These are phyloP conservation scores for Sporothrix globosa DNA, from an alignment of 2,329 filamentous ascomycete species.

Conservation along the genomic window DNA sequence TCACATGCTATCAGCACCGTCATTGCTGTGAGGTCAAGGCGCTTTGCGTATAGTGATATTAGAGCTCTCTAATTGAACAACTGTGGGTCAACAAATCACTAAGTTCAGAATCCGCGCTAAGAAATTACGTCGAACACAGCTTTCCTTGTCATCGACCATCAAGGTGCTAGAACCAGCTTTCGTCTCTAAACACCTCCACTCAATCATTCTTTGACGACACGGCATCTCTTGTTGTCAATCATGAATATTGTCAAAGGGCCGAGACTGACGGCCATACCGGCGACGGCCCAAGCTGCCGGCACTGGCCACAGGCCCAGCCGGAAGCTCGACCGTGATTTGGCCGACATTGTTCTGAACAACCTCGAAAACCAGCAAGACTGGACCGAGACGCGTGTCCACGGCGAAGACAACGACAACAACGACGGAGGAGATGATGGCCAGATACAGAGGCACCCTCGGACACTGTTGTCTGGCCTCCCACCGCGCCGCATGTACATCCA, in stretches of 20 bases:
- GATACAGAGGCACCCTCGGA: conserved; percentile 51
- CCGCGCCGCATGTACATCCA: conserved; percentile 75
- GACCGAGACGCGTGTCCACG: conserved; percentile 63
- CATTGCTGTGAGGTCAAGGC: too few relatives aligned
- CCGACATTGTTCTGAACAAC: conserved; percentile 68
- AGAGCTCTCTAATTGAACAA: not conserved
- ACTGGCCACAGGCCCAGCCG: not conserved
- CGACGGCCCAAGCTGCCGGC: not conserved
- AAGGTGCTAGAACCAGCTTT: not conserved
- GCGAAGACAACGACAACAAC: conserved; percentile 40
- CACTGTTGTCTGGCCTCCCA: conserved; percentile 72
- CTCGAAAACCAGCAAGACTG: conserved; percentile 77
- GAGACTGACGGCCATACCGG: not conserved
- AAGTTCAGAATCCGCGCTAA: conserved; percentile 5
- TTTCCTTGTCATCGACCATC: not conserved
- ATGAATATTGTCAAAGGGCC: conserved; percentile 7
- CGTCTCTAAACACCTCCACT: not conserved
- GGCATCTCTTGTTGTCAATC: not conserved
- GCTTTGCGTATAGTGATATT: too few relatives aligned
- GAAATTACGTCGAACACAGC: conserved; percentile 4
- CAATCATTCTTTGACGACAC: not conserved
- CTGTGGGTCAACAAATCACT: not conserved
- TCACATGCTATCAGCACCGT: too few relatives aligned
- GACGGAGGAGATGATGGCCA: too few relatives aligned
- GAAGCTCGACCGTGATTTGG: conserved; percentile 48